Conservation (phyloP, 1,284 basidiomycete species). For the Apiotrichum montevideense region DNA sequence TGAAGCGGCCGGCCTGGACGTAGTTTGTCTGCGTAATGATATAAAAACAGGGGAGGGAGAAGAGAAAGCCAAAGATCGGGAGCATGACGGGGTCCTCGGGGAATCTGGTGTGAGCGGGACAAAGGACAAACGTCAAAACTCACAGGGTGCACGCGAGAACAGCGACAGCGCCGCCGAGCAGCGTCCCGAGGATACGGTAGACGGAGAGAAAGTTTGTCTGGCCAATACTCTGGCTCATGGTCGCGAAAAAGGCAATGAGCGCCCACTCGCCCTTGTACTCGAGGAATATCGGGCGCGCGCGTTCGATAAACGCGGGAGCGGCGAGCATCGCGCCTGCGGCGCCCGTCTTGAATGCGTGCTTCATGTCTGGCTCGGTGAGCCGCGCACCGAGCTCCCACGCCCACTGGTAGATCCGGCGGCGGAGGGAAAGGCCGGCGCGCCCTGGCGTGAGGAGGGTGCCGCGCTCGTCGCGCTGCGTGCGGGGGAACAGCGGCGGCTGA, state of each 20-base stretch:
- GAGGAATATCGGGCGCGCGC: conserved; percentile 69
- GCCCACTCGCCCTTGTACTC: conserved; percentile 88
- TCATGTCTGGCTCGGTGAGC: conserved; percentile 67
- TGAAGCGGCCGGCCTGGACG: too few relatives aligned
- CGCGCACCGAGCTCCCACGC: conserved; percentile 71
- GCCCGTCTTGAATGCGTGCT: conserved; percentile 81
- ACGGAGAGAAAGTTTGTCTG: conserved; percentile 69
- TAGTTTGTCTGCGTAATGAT: conserved; percentile 59
- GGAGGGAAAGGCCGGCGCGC: conserved; percentile 54
- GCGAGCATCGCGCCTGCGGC: conserved; percentile 63
- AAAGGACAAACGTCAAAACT: neutral
- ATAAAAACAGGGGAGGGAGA: conserved; percentile 90
- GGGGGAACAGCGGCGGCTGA: conserved; percentile 64
- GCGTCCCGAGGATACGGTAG: conserved; percentile 72
- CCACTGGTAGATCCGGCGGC: conserved; percentile 52
- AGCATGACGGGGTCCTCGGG: conserved; percentile 69
- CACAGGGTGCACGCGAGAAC: conserved; percentile 59
- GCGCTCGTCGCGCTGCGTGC: conserved; percentile 70
- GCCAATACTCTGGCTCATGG: conserved; percentile 74
- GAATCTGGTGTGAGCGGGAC: conserved; percentile 48
- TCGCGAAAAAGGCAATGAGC: conserved; percentile 82
- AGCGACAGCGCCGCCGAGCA: conserved; percentile 68
- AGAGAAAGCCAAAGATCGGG: conserved; percentile 78
- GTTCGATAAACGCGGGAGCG: conserved; percentile 75
- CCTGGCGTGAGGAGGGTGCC: conserved; percentile 76